Conservation (phyloP, 1,284 basidiomycete species). For the Leccinum laetum region DNA sequence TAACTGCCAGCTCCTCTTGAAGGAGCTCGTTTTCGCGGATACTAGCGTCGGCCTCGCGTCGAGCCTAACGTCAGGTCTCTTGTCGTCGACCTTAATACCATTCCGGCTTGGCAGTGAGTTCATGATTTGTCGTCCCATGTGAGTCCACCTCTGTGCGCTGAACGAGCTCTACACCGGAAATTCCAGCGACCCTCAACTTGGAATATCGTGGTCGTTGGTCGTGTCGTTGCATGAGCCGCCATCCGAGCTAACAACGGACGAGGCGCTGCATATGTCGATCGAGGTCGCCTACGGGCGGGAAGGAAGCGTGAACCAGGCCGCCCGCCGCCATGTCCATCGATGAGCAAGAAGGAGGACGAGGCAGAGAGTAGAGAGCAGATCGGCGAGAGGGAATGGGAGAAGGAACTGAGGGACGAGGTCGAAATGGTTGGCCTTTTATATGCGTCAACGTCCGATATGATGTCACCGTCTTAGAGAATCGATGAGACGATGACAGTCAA, state of each 20-base stretch:
- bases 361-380: neutral
- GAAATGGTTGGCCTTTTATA: slow-evolving; percentile 10
- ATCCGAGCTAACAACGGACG: neutral
- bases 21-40: slow-evolving; percentile 17
- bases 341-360: slow-evolving; percentile 1
- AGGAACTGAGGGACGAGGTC: slow-evolving; percentile 6
- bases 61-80: slow-evolving; percentile 5
- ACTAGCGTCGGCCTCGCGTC: slow-evolving; percentile 19
- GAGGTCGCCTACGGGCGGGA: neutral
- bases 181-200: slow-evolving; percentile 5
- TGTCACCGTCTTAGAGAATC: neutral
- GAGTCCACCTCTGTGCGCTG: slow-evolving; percentile 5
- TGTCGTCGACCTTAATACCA: slow-evolving; percentile 1
- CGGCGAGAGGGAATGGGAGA: neutral
- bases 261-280: neutral
- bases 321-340: slow-evolving; percentile 9
- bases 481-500: neutral
- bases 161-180: slow-evolving; percentile 12
- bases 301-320: neutral
- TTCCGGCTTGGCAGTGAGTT: slow-evolving; percentile 11
- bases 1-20: slow-evolving; percentile 13
- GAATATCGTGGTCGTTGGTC: neutral
- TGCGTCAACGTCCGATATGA: neutral
- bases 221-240: neutral
- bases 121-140: slow-evolving; percentile 11